Conservation (phyloP, 805 yeast genomes). For the Pichia deserticola region DNA sequence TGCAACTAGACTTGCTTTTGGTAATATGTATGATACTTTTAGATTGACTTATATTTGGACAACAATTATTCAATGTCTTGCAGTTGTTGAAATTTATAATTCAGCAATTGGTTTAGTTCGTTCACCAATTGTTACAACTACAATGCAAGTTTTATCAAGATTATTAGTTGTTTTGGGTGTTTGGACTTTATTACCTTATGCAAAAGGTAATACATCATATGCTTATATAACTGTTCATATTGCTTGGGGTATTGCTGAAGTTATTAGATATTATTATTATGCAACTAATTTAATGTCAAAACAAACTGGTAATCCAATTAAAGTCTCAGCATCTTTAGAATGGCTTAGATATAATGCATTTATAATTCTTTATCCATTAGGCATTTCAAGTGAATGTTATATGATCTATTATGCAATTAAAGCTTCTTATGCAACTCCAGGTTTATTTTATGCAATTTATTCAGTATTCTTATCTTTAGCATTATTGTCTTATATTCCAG, state of each 20-base stretch:
- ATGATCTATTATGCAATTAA: constrained; percentile 64
- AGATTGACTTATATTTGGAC: constrained; percentile 50
- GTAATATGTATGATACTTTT: constrained; percentile 39
- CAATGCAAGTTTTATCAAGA: constrained; percentile 82
- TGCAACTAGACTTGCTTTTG: constrained; percentile 25
- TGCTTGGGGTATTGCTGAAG: constrained; percentile 95
- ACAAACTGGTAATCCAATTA: constrained; percentile 22
- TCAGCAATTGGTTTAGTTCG: constrained; percentile 73
- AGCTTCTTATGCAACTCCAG: constrained; percentile 41
- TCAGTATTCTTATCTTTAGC: constrained; percentile 48
- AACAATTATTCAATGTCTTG: constrained; percentile 67
- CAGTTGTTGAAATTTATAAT: constrained; percentile 74
- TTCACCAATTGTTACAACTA: constrained; percentile 78
- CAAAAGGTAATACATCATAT: constrained; percentile 54
- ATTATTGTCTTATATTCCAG: constrained; percentile 72
- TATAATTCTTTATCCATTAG: constrained; percentile 78
- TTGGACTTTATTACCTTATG: constrained; percentile 63
- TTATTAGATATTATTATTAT: constrained; percentile 82
- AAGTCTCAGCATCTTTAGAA: constrained; percentile 53
- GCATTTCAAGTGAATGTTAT: constrained; percentile 77
- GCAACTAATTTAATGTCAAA: constrained; percentile 48
- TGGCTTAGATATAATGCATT: constrained; percentile 81
- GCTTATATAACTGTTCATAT: constrained; percentile 58
- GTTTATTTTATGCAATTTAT: constrained; percentile 41
- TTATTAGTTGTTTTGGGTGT: constrained; percentile 77